These are phyloP conservation scores for Atkinsonella hypoxylon DNA, from an alignment of 2,329 filamentous ascomycete genomes.

Conservation along the genomic window DNA sequence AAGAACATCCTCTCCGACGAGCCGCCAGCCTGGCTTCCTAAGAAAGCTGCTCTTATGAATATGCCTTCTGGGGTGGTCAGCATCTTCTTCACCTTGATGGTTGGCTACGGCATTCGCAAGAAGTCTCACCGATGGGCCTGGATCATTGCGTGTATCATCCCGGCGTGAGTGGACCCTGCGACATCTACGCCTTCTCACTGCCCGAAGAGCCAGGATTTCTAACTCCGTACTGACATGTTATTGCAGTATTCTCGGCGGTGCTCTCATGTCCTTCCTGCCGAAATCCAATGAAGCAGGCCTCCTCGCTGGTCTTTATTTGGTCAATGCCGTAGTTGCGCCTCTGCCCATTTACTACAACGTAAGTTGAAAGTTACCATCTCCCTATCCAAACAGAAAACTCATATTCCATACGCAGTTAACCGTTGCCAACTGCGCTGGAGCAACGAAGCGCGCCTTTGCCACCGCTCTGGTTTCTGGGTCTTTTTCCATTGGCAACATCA, in stretches of 20 bases:
- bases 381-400: background rate
- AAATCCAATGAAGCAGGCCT: constrained; percentile 31
- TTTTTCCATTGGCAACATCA: constrained; percentile 43
- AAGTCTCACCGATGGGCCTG: constrained; percentile 38
- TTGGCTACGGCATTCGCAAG: constrained; percentile 34
- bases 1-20: constrained; percentile 30
- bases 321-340: constrained; percentile 36
- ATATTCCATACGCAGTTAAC: constrained; percentile 24
- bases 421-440: constrained; percentile 37
- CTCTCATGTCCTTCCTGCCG: constrained; percentile 40
- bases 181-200: background rate
- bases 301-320: constrained; percentile 37
- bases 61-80: constrained; percentile 40
- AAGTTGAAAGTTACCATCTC: constrained; percentile 8
- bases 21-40: constrained; percentile 15
- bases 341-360: constrained; percentile 34
- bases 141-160: constrained; percentile 35
- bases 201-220: background rate
- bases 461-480: constrained; percentile 35
- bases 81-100: constrained; percentile 38
- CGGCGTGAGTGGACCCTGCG: constrained; percentile 23
- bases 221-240: background rate
- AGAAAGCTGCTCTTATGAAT: constrained; percentile 38
- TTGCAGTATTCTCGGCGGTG: constrained; percentile 32
- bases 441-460: constrained; percentile 40